These are phyloP conservation scores for Penicillium nordicum DNA, from an alignment of 2,329 filamentous ascomycete species.

Conservation along the genomic window DNA sequence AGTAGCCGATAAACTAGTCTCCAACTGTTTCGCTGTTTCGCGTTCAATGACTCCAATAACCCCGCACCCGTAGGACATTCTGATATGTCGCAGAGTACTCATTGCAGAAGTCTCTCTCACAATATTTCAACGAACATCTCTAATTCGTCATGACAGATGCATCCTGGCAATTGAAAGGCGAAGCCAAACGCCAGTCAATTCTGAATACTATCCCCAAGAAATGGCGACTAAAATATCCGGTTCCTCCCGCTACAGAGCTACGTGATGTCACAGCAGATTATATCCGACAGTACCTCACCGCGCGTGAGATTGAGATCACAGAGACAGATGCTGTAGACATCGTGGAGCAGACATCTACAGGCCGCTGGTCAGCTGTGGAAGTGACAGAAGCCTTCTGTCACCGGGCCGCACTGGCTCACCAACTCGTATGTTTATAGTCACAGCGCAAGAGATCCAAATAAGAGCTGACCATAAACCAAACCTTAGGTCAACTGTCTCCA, in stretches of 20 bases:
- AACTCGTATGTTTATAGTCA: constrained; percentile 43
- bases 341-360: constrained; percentile 51
- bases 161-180: constrained; percentile 51
- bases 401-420: constrained; percentile 56
- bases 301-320: constrained; percentile 58
- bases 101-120: neutral
- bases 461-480: neutral
- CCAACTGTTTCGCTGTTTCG: too few species aligned
- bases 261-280: constrained; percentile 56
- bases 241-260: constrained; percentile 52
- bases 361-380: constrained; percentile 56
- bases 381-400: constrained; percentile 58
- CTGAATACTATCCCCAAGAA: constrained; percentile 54
- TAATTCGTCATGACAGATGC: constrained; percentile 16
- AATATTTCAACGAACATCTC: neutral
- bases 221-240: constrained; percentile 50
- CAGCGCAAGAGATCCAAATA: neutral
- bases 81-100: neutral
- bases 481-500: constrained; percentile 48
- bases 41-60: constrained; percentile 7
- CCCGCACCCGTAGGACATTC: constrained; percentile 3
- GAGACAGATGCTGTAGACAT: constrained; percentile 58
- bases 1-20: neutral
- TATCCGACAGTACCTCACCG: constrained; percentile 54
- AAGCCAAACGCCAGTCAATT: constrained; percentile 54